Conservation (phyloP, 352 stramenopile genomes). For the Phytopythium helicoides region DNA sequence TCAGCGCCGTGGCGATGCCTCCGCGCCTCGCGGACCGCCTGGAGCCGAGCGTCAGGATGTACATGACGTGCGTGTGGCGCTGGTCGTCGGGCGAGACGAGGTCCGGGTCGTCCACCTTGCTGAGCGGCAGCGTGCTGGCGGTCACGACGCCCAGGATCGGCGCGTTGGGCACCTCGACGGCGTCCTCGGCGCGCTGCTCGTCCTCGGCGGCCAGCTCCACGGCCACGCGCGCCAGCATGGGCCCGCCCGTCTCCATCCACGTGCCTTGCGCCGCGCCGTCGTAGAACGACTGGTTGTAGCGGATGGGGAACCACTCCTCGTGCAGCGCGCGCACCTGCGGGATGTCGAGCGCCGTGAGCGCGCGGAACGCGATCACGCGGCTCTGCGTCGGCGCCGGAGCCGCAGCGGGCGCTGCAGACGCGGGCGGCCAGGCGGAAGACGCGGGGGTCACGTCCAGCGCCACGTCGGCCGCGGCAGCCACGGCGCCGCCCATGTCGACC, state of each 20-base stretch:
- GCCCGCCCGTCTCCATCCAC: conserved; percentile 86
- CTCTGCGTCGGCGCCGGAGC: conserved; percentile 10
- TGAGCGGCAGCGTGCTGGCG: conserved; percentile 84
- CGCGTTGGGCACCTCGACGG: conserved; percentile 7
- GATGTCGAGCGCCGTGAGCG: conserved; percentile 81
- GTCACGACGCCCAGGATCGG: conserved; percentile 89
- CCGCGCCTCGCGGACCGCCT: conserved; percentile 76
- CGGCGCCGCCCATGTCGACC: conserved; percentile 5
- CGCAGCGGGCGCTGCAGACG: not conserved
- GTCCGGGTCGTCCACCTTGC: conserved; percentile 59
- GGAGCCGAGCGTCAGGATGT: conserved; percentile 96
- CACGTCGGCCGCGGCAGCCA: conserved; percentile 1
- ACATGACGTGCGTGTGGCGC: conserved; percentile 90
- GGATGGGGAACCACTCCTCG: conserved; percentile 97
- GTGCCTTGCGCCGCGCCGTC: conserved; percentile 82
- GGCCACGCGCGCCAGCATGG: conserved; percentile 89
- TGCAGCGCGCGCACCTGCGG: conserved; percentile 90
- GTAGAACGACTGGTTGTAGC: conserved; percentile 96
- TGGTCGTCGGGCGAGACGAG: conserved; percentile 50
- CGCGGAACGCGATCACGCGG: conserved; percentile 65
- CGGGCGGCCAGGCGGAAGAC: not conserved
- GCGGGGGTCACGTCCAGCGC: not conserved
- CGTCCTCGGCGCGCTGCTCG: conserved; percentile 6
- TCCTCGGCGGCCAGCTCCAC: conserved; percentile 37
- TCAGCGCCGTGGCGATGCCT: conserved; percentile 89